A percentile compares a stretch with the other conserved stretches of the same genome.
phyloP scores from a whole-genome alignment of 2,329 filamentous ascomycete species.

The Colletotrichum godetiae region DNA sequence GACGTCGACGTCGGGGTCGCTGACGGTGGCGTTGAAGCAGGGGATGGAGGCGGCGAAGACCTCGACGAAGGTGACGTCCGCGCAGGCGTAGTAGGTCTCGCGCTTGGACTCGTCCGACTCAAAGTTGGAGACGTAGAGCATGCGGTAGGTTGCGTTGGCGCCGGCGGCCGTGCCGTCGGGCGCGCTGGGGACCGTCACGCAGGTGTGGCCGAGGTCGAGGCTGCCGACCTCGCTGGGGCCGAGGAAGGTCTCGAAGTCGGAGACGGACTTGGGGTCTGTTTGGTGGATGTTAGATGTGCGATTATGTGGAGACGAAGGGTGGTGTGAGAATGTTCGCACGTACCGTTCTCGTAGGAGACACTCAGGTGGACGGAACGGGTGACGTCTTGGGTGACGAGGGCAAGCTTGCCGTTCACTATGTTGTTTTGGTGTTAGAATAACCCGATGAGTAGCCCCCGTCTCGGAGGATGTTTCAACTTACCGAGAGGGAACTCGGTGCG shows the following conservation, averaged over 20 bases:
- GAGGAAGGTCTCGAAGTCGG: slow-evolving; percentile 54
- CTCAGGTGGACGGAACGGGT: slow-evolving; percentile 65
- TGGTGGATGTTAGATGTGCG: not conserved
- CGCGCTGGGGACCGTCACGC: slow-evolving; percentile 50
- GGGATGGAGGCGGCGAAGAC: slow-evolving; percentile 48
- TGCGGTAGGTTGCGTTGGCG: slow-evolving; percentile 59
- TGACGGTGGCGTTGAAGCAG: slow-evolving; percentile 58
- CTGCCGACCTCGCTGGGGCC: slow-evolving; percentile 48
- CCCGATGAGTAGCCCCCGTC: not conserved
- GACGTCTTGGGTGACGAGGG: slow-evolving; percentile 67
- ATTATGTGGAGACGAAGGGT: not conserved
- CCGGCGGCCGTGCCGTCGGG: slow-evolving; percentile 50
- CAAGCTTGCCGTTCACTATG: slow-evolving; percentile 64
- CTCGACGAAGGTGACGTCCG: slow-evolving; percentile 58
- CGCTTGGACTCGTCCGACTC: slow-evolving; percentile 50
- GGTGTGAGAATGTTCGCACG: slow-evolving; percentile 19
- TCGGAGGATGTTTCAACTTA: slow-evolving; percentile 42
- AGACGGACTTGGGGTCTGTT: slow-evolving; percentile 51
- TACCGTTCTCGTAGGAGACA: slow-evolving; percentile 64
- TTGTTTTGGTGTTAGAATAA: not conserved
- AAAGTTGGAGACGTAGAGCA: slow-evolving; percentile 59
- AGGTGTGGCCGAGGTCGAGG: slow-evolving; percentile 58
- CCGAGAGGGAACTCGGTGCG: slow-evolving; percentile 68
- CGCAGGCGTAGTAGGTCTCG: slow-evolving; percentile 61
- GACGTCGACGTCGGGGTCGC: slow-evolving; percentile 40